phyloP scores from a whole-genome alignment of 257 asterid species.

The Solanum stenotomum region DNA sequence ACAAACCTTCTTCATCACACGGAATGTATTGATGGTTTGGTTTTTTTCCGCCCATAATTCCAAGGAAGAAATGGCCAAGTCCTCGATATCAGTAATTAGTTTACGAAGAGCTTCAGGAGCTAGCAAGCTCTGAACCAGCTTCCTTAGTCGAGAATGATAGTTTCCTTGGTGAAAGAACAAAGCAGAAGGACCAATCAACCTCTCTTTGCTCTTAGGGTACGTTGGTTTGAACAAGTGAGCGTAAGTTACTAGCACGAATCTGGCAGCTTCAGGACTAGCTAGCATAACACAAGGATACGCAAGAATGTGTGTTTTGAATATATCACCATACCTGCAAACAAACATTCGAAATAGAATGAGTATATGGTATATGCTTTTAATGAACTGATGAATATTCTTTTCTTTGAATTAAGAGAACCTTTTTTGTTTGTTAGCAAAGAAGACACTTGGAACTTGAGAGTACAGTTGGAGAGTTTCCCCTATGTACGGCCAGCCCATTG shows the following conservation, averaged over 20 bases:
- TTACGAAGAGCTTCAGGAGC: slow-evolving; percentile 39
- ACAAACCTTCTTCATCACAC: slow-evolving; percentile 53
- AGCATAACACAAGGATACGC: slow-evolving; percentile 85
- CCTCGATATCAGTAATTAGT: slow-evolving; percentile 39
- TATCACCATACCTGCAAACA: slow-evolving; percentile 51
- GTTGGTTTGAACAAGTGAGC: slow-evolving; percentile 68
- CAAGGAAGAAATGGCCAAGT: slow-evolving; percentile 29
- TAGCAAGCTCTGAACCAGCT: slow-evolving; percentile 42
- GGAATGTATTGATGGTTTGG: slow-evolving; percentile 39
- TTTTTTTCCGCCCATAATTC: slow-evolving; percentile 32
- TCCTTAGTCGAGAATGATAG: slow-evolving; percentile 44
- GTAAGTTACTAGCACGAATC: slow-evolving; percentile 55
- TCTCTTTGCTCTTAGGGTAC: slow-evolving; percentile 82
- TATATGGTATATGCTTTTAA: background rate
- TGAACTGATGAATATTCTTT: background rate
- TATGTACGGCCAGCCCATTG: slow-evolving; percentile 71
- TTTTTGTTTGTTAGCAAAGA: slow-evolving; percentile 48
- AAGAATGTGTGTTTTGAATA: slow-evolving; percentile 68
- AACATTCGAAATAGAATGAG: background rate
- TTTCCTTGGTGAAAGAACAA: slow-evolving; percentile 71
- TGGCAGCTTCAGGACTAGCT: slow-evolving; percentile 68
- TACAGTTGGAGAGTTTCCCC: slow-evolving; percentile 78
- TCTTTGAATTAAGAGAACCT: slow-evolving; percentile 18
- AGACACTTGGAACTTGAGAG: slow-evolving; percentile 54
- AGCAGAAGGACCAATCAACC: slow-evolving; percentile 65